phyloP scores from a whole-genome alignment of 108 stramenopile species.

The Chaetoceros tenuissimus region DNA sequence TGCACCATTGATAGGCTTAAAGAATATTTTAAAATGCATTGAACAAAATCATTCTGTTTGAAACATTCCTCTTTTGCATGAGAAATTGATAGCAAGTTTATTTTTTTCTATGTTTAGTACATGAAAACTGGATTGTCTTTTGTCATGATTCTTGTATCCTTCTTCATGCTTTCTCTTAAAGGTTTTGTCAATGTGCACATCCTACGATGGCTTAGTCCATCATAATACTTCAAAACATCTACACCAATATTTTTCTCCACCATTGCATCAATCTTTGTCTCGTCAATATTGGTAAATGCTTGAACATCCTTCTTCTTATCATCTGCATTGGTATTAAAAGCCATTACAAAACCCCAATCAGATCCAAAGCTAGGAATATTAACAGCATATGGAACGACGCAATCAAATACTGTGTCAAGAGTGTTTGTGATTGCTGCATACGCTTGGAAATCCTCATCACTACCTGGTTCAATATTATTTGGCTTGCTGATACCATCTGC shows the following conservation, averaged over 20 bases:
- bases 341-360: slow-evolving; percentile 90
- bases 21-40: too few relatives aligned
- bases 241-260: slow-evolving; percentile 10
- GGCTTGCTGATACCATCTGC: slow-evolving; percentile 41
- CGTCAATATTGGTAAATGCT: background rate
- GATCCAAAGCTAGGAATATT: slow-evolving; percentile 80
- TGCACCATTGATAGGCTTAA: too few relatives aligned
- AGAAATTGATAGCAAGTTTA: too few relatives aligned
- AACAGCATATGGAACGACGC: slow-evolving; percentile 66
- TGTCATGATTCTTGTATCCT: slow-evolving; percentile 82
- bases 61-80: too few relatives aligned
- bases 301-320: background rate
- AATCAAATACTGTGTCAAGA: slow-evolving; percentile 55
- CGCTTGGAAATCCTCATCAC: slow-evolving; percentile 42
- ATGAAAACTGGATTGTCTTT: slow-evolving; percentile 84
- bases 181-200: slow-evolving; percentile 80
- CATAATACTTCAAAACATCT: slow-evolving; percentile 59
- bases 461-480: slow-evolving; percentile 17
- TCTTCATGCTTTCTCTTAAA: slow-evolving; percentile 52
- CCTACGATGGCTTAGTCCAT: slow-evolving; percentile 61
- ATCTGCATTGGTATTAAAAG: slow-evolving; percentile 31
- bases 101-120: too few relatives aligned
- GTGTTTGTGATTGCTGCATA: slow-evolving; percentile 81
- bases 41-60: too few relatives aligned
- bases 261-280: slow-evolving; percentile 5